Base-by-base conservation (phyloP, 2,329 filamentous ascomycete species). In the Cadophora malorum region DNA sequence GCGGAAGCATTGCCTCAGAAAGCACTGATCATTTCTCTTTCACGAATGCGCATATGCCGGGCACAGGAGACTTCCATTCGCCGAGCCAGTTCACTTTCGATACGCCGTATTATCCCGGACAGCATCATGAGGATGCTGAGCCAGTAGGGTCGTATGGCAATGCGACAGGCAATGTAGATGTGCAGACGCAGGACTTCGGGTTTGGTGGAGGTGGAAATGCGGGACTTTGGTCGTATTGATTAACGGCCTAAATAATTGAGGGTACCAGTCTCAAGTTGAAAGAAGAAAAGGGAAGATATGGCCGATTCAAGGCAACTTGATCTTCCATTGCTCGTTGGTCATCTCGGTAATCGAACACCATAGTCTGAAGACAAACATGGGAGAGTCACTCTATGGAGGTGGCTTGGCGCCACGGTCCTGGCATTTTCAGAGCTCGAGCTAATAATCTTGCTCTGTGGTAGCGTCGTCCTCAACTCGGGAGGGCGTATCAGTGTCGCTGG, bases 71-170 rank as follows among this genome's bases (percentile, higher is more conserved):
- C 9, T 71, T 70, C 66, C 38, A 66, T 9, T 69, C 71, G n/a
- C 67, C 70, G 0, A 35, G 61, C n/a, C 66, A 70, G 21, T 73
- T 68, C 41, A 63, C 68, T 23, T 71, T 70, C 28, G 68, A 73
- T 12, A 50, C 70, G 19, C 60, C 62, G 14, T 74, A 63, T 50
- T 72, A 70, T 61, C 58, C 69, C 14, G 38, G 33, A 31, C 67
- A 69, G 31, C 58, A 65, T 31, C 55, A 56, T 16, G 62, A 53
- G 7, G 28, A 55, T 6, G 55, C 55, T 16, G 56, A 71, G 6
- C 64, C 70, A 28, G 50, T 56, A 38, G 67, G 35, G 35, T 1
- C 68, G 4, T 72, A 68, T 68, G 38, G 65, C 64, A 45, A 19
- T 45, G 25, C 68, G 16, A n/a, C 68, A 1, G 41, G 19, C 3